Percentiles rank a stretch among this genome's conserved stretches.
Evolutionary conservation across 805 yeast species (phyloP).

Genomic region (Zygosaccharomyces kombuchaensis): DNA sequence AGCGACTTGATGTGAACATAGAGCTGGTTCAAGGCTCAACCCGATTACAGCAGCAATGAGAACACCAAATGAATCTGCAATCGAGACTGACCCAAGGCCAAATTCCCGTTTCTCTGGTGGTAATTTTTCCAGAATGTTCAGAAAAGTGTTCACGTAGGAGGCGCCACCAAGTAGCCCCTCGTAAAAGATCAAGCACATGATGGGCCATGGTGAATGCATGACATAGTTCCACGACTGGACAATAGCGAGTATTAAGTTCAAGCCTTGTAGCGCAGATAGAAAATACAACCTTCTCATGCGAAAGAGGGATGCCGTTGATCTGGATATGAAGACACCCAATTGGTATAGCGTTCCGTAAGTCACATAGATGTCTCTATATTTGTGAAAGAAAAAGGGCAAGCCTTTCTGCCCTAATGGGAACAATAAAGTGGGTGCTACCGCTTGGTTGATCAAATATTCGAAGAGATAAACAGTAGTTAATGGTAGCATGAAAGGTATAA

Average conservation of each 20-base stretch:
- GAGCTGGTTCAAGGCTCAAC: conserved; percentile 63
- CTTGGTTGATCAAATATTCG: conserved; percentile 89
- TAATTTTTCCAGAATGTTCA: conserved; percentile 62
- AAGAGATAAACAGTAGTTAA: conserved; percentile 75
- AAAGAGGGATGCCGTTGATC: conserved; percentile 71
- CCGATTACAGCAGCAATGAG: conserved; percentile 76
- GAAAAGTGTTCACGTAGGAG: conserved; percentile 83
- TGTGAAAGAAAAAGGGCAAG: conserved; percentile 53
- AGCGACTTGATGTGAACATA: conserved; percentile 67
- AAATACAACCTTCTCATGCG: conserved; percentile 56
- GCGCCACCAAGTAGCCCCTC: conserved; percentile 92
- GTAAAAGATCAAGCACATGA: conserved; percentile 65
- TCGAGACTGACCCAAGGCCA: conserved; percentile 76
- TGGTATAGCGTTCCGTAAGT: conserved; percentile 88
- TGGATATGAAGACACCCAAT: conserved; percentile 84
- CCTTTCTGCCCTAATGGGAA: conserved; percentile 56
- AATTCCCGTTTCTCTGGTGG: conserved; percentile 58
- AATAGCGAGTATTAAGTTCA: conserved; percentile 56
- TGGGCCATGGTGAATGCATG: conserved; percentile 55
- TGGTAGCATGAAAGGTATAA: conserved; percentile 77
- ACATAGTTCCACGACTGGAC: conserved; percentile 59
- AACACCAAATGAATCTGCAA: conserved; percentile 82
- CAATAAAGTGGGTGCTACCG: conserved; percentile 80
- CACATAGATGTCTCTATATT: conserved; percentile 83
- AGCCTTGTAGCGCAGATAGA: conserved; percentile 60